Base-by-base conservation (phyloP, 2,329 filamentous ascomycete species). In the Fusarium acutatum region DNA sequence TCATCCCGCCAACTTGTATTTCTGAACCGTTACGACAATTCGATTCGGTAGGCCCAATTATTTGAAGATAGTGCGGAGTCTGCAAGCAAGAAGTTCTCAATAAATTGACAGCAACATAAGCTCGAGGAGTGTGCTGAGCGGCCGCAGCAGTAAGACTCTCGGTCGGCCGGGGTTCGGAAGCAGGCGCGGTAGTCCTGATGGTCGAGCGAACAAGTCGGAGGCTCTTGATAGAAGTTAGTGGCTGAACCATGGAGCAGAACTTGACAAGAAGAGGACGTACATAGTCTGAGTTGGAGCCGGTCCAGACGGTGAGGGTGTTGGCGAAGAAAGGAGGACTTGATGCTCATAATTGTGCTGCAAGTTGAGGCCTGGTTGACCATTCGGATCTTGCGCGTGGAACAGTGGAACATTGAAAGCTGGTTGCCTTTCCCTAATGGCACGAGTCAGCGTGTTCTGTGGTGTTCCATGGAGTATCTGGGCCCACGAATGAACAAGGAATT, bases 1-100 rank as follows among this genome's bases (percentile, higher is more conserved):
- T 4, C 7, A 24, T 35, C 24, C 20, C 9, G 18, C 24, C 24
- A 7, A 37, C 37, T 67, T 71, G 37, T 63, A 38, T 53, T 76
- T 78, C 52, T 74, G 52, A 49, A 57, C 67, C 60, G 75, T 78
- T 17, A 76, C 32, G 40, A 77, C 72, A 34, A 72, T 68, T n/a
- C 52, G 46, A 15, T 67, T 22, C 13, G 73, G 72, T 24, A 76
- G 41, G 35, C 15, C 44, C 64, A 61, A 77, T 50, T 73, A 59
- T 37, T 34, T 4, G 24, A 37, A 20, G 2, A 7, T 26, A 11
- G 11, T 1, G 11, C 24, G 8, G 22, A 47, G 3, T 26, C 22
- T 22, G 26, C 15, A 57, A 47, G 41, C 2, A 12, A 63, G n/a
- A 4, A 6, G 7, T 2, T 5, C 13, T 9, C 6, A 41, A 5